phyloP scores from a whole-genome alignment of 2,329 filamentous ascomycete genomes.

The Aureobasidium melanogenum region DNA sequence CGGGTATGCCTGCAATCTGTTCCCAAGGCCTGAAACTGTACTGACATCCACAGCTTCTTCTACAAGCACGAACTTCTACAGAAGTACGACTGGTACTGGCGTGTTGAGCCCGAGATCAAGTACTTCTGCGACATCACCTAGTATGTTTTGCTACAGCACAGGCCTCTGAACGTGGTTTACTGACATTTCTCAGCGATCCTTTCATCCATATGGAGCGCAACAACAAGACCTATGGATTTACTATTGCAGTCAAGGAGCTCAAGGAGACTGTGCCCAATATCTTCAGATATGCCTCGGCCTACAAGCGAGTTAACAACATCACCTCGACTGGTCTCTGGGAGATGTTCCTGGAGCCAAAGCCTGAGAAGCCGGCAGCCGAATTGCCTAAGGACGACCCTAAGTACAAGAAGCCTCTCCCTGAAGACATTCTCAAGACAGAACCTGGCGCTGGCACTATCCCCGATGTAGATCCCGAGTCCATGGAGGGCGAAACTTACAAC shows the following conservation, averaged over 20 bases:
- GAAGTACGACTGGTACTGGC: conserved; percentile 99
- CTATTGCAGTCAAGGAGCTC: conserved; percentile 95
- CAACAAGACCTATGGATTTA: conserved; percentile 99
- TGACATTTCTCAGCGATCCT: conserved; percentile 59
- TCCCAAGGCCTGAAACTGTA: background rate
- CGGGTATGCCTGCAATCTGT: conserved; percentile 51
- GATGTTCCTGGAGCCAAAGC: conserved; percentile 84
- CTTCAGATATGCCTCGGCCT: conserved; percentile 96
- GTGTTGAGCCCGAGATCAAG: conserved; percentile 96
- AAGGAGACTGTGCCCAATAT: conserved; percentile 98
- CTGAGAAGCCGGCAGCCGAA: conserved; percentile 48
- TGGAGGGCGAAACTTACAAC: conserved; percentile 98
- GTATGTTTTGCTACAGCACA: conserved; percentile 42
- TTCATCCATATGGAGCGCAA: conserved; percentile 88
- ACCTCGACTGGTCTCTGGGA: conserved; percentile 93
- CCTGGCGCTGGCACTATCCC: conserved; percentile 61
- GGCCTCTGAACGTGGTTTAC: conserved; percentile 13
- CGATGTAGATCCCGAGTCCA: conserved; percentile 79
- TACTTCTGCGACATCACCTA: conserved; percentile 99
- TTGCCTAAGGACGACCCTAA: conserved; percentile 44
- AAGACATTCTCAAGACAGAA: conserved; percentile 72
- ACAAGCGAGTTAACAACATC: conserved; percentile 85
- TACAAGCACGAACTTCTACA: conserved; percentile 91
- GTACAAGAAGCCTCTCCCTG: conserved; percentile 61
- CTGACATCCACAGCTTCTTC: conserved; percentile 58